These are phyloP conservation scores for Suhomyces sp. DNA, from an alignment of 805 yeast species.

Conservation along the genomic window DNA sequence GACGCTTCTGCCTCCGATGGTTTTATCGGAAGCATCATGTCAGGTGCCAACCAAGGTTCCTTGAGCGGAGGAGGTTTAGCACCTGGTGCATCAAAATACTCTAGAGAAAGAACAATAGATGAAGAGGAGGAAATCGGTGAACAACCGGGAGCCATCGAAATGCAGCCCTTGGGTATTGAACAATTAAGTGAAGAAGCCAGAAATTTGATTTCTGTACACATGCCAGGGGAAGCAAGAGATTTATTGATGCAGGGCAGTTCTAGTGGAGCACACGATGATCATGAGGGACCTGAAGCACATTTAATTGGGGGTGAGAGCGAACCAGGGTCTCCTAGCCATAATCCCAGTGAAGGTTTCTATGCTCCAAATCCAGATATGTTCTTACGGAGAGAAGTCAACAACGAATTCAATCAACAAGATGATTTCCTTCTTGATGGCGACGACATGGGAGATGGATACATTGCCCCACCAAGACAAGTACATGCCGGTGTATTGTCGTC, in stretches of 20 bases:
- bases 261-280: too few relatives aligned
- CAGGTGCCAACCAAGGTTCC: conserved; percentile 23
- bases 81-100: conserved; percentile 35
- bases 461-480: conserved; percentile 51
- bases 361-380: conserved; percentile 49
- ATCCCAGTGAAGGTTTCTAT: conserved; percentile 20
- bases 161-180: conserved; percentile 43
- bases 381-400: conserved; percentile 22
- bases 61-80: conserved; percentile 43
- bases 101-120: conserved; percentile 18
- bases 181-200: conserved; percentile 53
- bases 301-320: conserved; percentile 3
- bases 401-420: conserved; percentile 27
- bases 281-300: not conserved
- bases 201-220: conserved; percentile 52
- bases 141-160: conserved; percentile 41
- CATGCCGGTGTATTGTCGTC: conserved; percentile 87
- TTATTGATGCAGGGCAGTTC: too few relatives aligned
- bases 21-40: conserved; percentile 38
- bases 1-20: conserved; percentile 34
- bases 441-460: conserved; percentile 31
- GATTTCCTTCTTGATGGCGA: conserved; percentile 32
- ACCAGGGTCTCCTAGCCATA: conserved; percentile 3
- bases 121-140: conserved; percentile 21
- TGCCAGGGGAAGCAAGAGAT: conserved; percentile 24